A percentile compares a stretch with the other conserved stretches of the same genome.
These are phyloP conservation scores for Theileria orientalis DNA, from an alignment of 169 alveolate species.

Conservation along the genomic window DNA sequence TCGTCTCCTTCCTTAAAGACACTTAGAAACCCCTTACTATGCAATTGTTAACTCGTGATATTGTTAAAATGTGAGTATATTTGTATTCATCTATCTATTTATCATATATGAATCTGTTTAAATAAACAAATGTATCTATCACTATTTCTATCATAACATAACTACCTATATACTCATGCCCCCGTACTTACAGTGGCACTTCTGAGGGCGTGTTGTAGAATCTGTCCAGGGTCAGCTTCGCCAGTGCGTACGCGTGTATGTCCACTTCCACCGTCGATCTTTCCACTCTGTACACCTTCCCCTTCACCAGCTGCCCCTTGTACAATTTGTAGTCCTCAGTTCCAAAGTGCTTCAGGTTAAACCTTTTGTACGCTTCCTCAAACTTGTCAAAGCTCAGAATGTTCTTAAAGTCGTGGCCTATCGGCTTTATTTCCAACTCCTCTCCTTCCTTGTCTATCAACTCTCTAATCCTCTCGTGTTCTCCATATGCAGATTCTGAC, in stretches of 20 bases:
- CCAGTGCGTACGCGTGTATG: constrained; percentile 39
- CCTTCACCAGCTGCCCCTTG: constrained; percentile 54
- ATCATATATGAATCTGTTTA: too few relatives aligned
- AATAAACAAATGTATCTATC: too few relatives aligned
- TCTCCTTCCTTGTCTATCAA: not conserved
- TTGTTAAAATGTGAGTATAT: not conserved
- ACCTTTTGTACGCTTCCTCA: constrained; percentile 47
- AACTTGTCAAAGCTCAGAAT: constrained; percentile 42
- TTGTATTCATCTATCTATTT: too few relatives aligned
- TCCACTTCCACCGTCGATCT: constrained; percentile 35
- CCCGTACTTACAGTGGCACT: constrained; percentile 42
- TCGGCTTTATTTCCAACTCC: constrained; percentile 20
- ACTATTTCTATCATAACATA: too few relatives aligned
- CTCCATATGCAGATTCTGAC: not conserved
- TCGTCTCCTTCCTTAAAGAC: constrained; percentile 50
- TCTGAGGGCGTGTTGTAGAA: constrained; percentile 29
- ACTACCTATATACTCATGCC: too few relatives aligned
- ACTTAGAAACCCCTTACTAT: constrained; percentile 46
- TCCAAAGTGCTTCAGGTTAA: constrained; percentile 58
- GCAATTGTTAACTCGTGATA: too few relatives aligned
- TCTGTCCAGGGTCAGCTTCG: constrained; percentile 16
- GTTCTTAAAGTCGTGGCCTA: constrained; percentile 52
- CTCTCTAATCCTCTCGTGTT: not conserved
- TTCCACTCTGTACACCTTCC: constrained; percentile 34
- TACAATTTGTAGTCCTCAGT: constrained; percentile 38